phyloP scores from a whole-genome alignment of 2,329 filamentous ascomycete genomes.

The Chaetomiaceae sp. region DNA sequence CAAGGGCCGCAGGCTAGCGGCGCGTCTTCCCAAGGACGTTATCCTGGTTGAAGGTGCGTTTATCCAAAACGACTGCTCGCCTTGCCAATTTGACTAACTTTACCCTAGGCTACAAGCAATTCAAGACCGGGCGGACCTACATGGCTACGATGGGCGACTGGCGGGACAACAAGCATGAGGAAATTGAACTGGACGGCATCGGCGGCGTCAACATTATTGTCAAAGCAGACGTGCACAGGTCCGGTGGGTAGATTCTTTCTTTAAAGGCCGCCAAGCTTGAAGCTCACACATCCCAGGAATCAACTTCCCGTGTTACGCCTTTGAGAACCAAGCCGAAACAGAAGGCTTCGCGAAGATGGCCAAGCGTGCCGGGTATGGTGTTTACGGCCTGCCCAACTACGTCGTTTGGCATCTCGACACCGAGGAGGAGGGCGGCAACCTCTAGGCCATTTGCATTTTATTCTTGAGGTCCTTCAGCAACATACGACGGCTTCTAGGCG shows the following conservation, averaged over 20 bases:
- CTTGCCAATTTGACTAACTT: background rate
- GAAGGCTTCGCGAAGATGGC: slow-evolving; percentile 99
- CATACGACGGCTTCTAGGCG: too few species aligned
- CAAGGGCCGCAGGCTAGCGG: slow-evolving; percentile 71
- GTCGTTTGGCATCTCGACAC: slow-evolving; percentile 99
- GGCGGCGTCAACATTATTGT: slow-evolving; percentile 97
- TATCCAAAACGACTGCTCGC: background rate
- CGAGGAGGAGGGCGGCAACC: slow-evolving; percentile 85
- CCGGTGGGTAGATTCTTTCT: slow-evolving; percentile 50
- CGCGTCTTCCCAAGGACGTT: slow-evolving; percentile 69
- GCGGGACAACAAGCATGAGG: slow-evolving; percentile 84
- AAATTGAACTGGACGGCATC: slow-evolving; percentile 90
- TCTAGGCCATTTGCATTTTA: slow-evolving; percentile 31
- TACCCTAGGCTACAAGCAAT: slow-evolving; percentile 77
- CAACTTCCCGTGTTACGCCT: slow-evolving; percentile 94
- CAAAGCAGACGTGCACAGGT: slow-evolving; percentile 94
- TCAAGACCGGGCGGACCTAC: slow-evolving; percentile 82
- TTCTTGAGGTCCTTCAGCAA: background rate
- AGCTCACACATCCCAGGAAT: slow-evolving; percentile 57
- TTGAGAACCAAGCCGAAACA: slow-evolving; percentile 98
- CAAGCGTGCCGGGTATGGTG: slow-evolving; percentile 87
- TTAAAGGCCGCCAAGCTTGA: too few species aligned
- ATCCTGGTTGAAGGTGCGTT: slow-evolving; percentile 80
- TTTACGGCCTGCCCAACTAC: slow-evolving; percentile 92
- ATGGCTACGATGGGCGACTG: slow-evolving; percentile 91